Percentiles rank a stretch among this genome's conserved stretches.
These are phyloP conservation scores for Boletus subparvulus DNA, from an alignment of 768 basidiomycete genomes.

Conservation along the genomic window DNA sequence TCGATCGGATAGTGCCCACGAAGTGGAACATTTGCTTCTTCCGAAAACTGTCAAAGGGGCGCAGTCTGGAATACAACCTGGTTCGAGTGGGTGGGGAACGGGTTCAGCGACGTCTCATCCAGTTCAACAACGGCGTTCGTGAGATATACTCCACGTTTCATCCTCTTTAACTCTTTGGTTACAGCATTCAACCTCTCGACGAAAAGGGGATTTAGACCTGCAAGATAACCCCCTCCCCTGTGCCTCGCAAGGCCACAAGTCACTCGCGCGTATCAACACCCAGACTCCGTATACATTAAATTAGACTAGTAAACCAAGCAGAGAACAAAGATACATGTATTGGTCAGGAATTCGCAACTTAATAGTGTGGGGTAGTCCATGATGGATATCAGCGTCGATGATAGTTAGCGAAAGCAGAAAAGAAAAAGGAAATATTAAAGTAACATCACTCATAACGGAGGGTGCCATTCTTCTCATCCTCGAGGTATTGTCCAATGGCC, in stretches of 20 bases:
- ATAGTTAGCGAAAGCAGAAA: conserved; percentile 9
- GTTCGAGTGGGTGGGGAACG: conserved; percentile 40
- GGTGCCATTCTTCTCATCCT: conserved; percentile 77
- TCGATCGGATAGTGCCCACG: conserved; percentile 64
- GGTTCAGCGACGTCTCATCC: conserved; percentile 24
- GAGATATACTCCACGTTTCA: neutral
- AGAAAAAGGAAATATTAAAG: neutral
- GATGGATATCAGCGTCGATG: conserved; percentile 12
- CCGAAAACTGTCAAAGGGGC: conserved; percentile 23
- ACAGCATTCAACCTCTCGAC: conserved; percentile 45
- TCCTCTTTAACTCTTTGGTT: neutral
- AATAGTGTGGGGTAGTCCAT: conserved; percentile 13
- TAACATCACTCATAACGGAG: conserved; percentile 40
- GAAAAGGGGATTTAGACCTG: conserved; percentile 51
- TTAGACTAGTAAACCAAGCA: conserved; percentile 16
- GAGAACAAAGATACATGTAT: conserved; percentile 26
- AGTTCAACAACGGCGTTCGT: conserved; percentile 30
- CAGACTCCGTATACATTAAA: conserved; percentile 10
- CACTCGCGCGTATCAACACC: neutral
- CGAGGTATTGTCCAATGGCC: conserved; percentile 84
- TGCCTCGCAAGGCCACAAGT: neutral
- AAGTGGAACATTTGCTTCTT: conserved; percentile 67
- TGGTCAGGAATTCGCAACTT: conserved; percentile 1
- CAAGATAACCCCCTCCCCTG: conserved; percentile 20
- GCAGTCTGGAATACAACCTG: conserved; percentile 17